Evolutionary conservation across 345 rosid species (phyloP), one percentile per base, ranked within the genome.

Genomic region (Salix exigua): DNA sequence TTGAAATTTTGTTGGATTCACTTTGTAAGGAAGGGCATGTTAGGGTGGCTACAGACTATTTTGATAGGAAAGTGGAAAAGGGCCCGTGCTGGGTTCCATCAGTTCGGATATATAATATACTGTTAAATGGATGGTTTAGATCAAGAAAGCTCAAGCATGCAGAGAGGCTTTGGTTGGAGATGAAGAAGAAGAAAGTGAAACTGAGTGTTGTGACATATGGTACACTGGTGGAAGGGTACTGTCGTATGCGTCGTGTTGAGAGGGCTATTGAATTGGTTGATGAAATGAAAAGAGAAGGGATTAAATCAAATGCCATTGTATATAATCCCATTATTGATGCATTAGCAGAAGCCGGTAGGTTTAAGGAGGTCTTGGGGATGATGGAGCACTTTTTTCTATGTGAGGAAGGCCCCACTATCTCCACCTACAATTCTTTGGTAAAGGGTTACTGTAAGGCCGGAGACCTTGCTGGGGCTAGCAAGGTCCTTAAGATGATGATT

Each of bases 41-140:
- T 77, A 85, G 84, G 78, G 88, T 79, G 58, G 94, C 95, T 30
- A 81, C 86, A 7, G 80, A 86, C 23, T 89, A 88, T 79, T 71
- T 89, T 62, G 73, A 86, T 75, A 70, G 78, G 42, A 86, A 48
- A 75, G 82, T 73, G 80, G 76, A 66, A 67, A 66, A 51, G 76
- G 87, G 84, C 51, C 35, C 76, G 2, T 74, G 74, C n/a, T 92
- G 91, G 94, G 67, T 80, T 73, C 91, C 96, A 0, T 83, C 96
- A 13, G 78, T 87, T 79, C 79, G 88, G 62, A 79, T 89, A 17
- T 91, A 86, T 85, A 96, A 89, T 76, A 90, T 91, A 68, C 72
- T 93, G 8, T 53, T 93, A 73, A 92, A 96, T 73, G 99, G 99
- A 73, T 93, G 97, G 98, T 87, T 93, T 61, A 84, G 90, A 9